Base-by-base conservation (phyloP, 2,329 filamentous ascomycete genomes). In the Aureobasidium sp. region DNA sequence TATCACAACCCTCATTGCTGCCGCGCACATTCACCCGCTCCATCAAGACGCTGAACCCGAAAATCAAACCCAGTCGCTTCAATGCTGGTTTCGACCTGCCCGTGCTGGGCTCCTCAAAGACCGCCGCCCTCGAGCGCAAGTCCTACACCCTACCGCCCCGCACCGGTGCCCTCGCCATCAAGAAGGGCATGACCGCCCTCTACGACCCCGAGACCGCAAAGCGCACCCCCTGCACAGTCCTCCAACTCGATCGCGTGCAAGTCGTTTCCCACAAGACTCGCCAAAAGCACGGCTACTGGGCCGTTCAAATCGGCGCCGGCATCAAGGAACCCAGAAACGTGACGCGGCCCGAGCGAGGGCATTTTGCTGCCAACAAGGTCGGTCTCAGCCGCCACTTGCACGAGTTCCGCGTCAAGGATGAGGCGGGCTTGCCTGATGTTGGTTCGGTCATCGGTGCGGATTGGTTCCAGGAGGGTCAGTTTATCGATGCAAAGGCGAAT, bases 111-210 rank as follows among this genome's bases (percentile, higher is more conserved):
- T 78, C 82, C 62, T 82, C 81, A 10, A 78, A 79, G 9, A 77
- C 79, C 3, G 83, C 83, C n/a, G 85, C 86, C 3, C 78, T 86
- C 61, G 75, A 78, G 62, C 83, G 84, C 54, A 84, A 82, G 73
- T 76, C 79, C 42, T 77, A 78, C 66, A 83, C 79, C 0, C 79
- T 85, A 11, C 85, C 86, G 7, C 77, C 83, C 45, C 88, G 94
- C 32, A 87, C 91, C 2, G 94, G 94, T 34, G 86, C 90, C 9
- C 81, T 99, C 50, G 91, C 89, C 13, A 82, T 87, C 72, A 99
- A 99, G 78, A 93, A 92, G 78, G 94, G 94, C 75, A 97, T 99
- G 90, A 96, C 91, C 47, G 92, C 89, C 63, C 77, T 97, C 66
- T 97, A 89, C 81, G 87, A 91, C 71, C 76, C 83, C 0, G 84